Evolutionary conservation across 1,284 basidiomycete genomes (phyloP).

Genomic region (Cutaneotrichosporon mucoides): DNA sequence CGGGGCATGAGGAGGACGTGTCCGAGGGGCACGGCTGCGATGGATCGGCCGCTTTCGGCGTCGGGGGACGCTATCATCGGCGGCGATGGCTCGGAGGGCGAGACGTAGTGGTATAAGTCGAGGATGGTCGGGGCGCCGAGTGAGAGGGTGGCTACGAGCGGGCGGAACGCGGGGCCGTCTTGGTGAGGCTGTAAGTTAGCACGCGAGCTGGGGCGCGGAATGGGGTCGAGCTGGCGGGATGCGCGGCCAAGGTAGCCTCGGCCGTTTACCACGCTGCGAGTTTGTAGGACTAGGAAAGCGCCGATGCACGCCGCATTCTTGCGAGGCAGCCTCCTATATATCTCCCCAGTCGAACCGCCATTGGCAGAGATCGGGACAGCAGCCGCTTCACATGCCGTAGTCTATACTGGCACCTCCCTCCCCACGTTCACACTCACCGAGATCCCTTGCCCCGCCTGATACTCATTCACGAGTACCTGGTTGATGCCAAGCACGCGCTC

Average conservation of each 20-base stretch:
- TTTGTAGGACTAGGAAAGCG: too few relatives aligned
- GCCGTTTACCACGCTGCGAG: too few relatives aligned
- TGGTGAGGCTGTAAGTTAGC: conserved; percentile 70
- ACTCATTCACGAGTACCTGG: conserved; percentile 87
- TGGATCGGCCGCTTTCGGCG: conserved; percentile 46
- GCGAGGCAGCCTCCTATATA: too few relatives aligned
- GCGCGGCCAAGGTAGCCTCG: too few relatives aligned
- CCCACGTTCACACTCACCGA: conserved; percentile 57
- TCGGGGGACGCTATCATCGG: conserved; percentile 32
- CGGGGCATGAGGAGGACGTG: conserved; percentile 76
- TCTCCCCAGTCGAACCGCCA: too few relatives aligned
- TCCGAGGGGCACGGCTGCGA: conserved; percentile 63
- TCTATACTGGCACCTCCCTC: background rate
- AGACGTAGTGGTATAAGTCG: conserved; percentile 71
- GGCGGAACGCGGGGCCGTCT: conserved; percentile 83
- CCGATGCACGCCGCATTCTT: too few relatives aligned
- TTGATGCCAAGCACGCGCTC: conserved; percentile 60
- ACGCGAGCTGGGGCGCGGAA: background rate
- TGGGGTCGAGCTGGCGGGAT: background rate
- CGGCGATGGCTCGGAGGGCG: conserved; percentile 39
- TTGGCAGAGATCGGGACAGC: too few relatives aligned
- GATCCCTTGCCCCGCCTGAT: conserved; percentile 85
- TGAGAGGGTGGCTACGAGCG: conserved; percentile 84
- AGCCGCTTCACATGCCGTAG: background rate
- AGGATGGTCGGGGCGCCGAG: conserved; percentile 78